Percentiles rank a stretch among this genome's conserved stretches.
These are phyloP conservation scores for Leccinum olivaceopallidum DNA, from an alignment of 768 basidiomycete genomes.

Conservation along the genomic window DNA sequence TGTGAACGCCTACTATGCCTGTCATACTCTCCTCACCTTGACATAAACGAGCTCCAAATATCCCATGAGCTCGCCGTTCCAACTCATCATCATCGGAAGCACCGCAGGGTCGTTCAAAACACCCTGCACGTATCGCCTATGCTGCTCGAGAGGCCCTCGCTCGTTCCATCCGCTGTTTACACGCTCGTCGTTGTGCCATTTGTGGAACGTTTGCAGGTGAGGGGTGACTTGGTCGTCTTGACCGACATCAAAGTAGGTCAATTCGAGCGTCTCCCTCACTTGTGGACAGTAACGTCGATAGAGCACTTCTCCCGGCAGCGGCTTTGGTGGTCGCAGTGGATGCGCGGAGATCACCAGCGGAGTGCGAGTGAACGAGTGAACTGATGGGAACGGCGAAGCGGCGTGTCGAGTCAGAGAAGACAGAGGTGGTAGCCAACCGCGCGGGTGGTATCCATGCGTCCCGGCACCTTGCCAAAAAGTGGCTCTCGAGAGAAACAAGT, in stretches of 20 bases:
- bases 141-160: slow-evolving; percentile 43
- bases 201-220: slow-evolving; percentile 46
- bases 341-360: slow-evolving; percentile 50
- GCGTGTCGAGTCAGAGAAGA: slow-evolving; percentile 30
- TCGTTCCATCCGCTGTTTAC: slow-evolving; percentile 49
- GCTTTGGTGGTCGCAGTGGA: slow-evolving; percentile 52
- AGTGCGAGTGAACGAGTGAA: slow-evolving; percentile 44
- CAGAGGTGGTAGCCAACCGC: slow-evolving; percentile 35
- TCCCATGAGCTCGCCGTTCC: slow-evolving; percentile 45
- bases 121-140: slow-evolving; percentile 40
- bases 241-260: slow-evolving; percentile 32
- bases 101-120: slow-evolving; percentile 40
- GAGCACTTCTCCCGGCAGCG: slow-evolving; percentile 39
- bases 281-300: slow-evolving; percentile 38
- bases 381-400: slow-evolving; percentile 35
- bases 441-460: slow-evolving; percentile 31
- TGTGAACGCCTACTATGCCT: not conserved
- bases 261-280: slow-evolving; percentile 34
- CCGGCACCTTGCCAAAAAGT: slow-evolving; percentile 56
- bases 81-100: slow-evolving; percentile 45
- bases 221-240: slow-evolving; percentile 10
- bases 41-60: slow-evolving; percentile 47
- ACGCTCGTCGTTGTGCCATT: slow-evolving; percentile 51
- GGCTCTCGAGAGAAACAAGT: slow-evolving; percentile 38
- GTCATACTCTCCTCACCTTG: slow-evolving; percentile 36